Conservation (phyloP, 2,329 filamentous ascomycete genomes). For the Didymella exigua region DNA sequence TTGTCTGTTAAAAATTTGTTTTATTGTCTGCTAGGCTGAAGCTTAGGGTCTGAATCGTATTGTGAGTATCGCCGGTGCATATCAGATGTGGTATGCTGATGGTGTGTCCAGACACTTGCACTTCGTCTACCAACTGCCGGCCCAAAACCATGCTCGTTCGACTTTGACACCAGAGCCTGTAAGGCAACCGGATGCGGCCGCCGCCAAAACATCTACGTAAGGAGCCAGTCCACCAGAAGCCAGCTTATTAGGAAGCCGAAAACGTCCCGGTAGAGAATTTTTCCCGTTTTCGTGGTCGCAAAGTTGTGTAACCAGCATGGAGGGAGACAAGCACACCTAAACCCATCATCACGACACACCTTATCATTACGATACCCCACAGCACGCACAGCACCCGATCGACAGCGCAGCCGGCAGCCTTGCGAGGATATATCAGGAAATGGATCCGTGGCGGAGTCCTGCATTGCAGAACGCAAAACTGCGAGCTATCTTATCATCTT, state of each 20-base stretch:
- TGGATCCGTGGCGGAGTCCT: constrained; percentile 30
- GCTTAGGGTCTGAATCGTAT: no score
- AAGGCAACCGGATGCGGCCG: constrained; percentile 3
- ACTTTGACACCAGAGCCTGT: neutral
- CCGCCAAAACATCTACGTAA: neutral
- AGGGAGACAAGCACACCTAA: constrained; percentile 20
- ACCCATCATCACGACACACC: constrained; percentile 42
- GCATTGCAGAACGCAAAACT: constrained; percentile 32
- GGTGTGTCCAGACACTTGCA: constrained; percentile 4
- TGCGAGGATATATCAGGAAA: constrained; percentile 7
- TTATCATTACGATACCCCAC: constrained; percentile 26
- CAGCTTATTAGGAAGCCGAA: constrained; percentile 4
- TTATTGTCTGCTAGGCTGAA: neutral
- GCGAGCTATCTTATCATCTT: constrained; percentile 17
- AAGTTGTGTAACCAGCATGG: constrained; percentile 26
- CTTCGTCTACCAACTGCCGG: constrained; percentile 8
- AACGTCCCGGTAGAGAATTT: constrained; percentile 26
- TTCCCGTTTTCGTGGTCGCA: constrained; percentile 28
- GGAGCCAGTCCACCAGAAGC: constrained; percentile 11
- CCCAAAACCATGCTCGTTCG: constrained; percentile 8
- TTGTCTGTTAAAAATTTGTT: neutral
- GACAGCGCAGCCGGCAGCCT: constrained; percentile 8
- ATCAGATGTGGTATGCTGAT: constrained; percentile 4
- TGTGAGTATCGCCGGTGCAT: neutral
- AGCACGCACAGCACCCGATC: constrained; percentile 15